Conservation (phyloP, 192 early-diverging fungal genomes). For the Powellomyces hirtus region DNA sequence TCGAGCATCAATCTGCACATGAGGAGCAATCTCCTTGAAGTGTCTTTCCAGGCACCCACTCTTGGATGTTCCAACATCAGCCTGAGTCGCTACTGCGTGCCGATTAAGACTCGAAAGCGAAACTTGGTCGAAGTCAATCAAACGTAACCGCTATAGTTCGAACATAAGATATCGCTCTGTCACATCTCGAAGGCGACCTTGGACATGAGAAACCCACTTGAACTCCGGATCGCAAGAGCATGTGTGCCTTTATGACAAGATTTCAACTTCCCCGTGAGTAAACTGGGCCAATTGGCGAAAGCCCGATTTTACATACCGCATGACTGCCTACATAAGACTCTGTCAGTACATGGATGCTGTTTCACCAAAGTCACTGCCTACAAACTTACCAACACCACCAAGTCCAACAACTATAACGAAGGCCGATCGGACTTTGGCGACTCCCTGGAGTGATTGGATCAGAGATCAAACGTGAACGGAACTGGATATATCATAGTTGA, state of each 20-base stretch:
- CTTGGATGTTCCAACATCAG: slow-evolving; percentile 88
- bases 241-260: slow-evolving; percentile 64
- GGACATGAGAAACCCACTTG: slow-evolving; percentile 29
- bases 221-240: slow-evolving; percentile 89
- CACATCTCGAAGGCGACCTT: background rate
- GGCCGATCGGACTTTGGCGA: slow-evolving; percentile 66
- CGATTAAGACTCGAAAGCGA: slow-evolving; percentile 91
- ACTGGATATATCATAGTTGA: background rate
- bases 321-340: slow-evolving; percentile 27
- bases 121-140: slow-evolving; percentile 99
- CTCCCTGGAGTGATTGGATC: too few relatives aligned
- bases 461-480: background rate
- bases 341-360: background rate
- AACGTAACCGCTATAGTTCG: slow-evolving; percentile 54
- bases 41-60: slow-evolving; percentile 70
- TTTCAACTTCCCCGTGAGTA: too few relatives aligned
- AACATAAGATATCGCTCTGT: background rate
- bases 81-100: slow-evolving; percentile 88
- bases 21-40: slow-evolving; percentile 75
- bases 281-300: too few relatives aligned
- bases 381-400: slow-evolving; percentile 85
- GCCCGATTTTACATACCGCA: slow-evolving; percentile 45
- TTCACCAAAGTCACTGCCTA: background rate
- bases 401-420: slow-evolving; percentile 95
- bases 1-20: slow-evolving; percentile 72